Evolutionary conservation across 1,284 basidiomycete genomes (phyloP), one percentile per base, ranked within the genome.

Genomic region (Cutaneotrichosporon sp.): DNA sequence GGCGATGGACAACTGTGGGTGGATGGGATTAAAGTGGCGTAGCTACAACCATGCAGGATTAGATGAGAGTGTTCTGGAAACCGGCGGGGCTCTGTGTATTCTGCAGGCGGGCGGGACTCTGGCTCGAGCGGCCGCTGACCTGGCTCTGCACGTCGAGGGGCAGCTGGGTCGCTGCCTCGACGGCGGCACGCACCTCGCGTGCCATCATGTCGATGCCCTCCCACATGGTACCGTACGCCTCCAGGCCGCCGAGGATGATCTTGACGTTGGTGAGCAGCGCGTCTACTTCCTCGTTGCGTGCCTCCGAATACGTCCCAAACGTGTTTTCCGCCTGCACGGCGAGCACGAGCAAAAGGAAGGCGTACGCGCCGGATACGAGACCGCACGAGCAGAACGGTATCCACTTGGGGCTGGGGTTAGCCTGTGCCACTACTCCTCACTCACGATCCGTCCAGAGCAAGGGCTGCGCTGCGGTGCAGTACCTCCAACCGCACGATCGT

Each of bases 301-400:
- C 50, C 20, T 56, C 49, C 12, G 62, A 58, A 17, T 64, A 62
- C 14, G 59, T 61, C 18, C 59, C 58, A 49, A 72, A 69, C 7
- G 56, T 54, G 35, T 63, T 66, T 38, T 72, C 67, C 1, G 74
- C 70, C 55, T 77, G 74, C 3, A 74, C 69, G 1, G 75, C 74
- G 9, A 76, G 62, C 9, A 73, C 70, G 4, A 77, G 60, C 3
- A 77, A 63, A 14, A 76, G 56, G 65, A 76, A 76, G 0, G 74
- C 67, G 55, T 73, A 76, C 4, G 70, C 72, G 8, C 69, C 69
- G 4, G 72, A 68, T 23, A 76, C 68, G 9, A 77, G 63, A 22
- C 73, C 75, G 47, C 75, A 77, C 2, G 73, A 67, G 59, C 75
- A 77, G 64, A 75, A 75, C 2, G 75, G 75, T 22, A 75, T 57